These are phyloP conservation scores for Epichloe typhina DNA, from an alignment of 2,329 filamentous ascomycete genomes.

Conservation along the genomic window DNA sequence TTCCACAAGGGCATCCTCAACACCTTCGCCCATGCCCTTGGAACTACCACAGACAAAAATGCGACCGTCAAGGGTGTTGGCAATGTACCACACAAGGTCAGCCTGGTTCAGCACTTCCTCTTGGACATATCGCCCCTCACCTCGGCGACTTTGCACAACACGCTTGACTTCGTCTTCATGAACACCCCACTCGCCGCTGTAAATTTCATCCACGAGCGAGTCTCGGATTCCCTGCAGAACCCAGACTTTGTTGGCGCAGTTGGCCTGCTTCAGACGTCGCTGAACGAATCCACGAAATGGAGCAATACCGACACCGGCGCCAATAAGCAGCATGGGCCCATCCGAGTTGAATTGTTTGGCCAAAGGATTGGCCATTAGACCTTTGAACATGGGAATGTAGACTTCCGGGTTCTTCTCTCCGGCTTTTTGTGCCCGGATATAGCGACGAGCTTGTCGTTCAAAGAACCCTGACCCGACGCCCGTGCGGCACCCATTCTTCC, in stretches of 20 bases:
- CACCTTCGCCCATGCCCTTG: conserved; percentile 95
- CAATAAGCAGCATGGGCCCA: conserved; percentile 94
- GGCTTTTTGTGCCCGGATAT: conserved; percentile 52
- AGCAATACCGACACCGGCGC: conserved; percentile 90
- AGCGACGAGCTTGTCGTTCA: conserved; percentile 65
- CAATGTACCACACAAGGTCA: conserved; percentile 96
- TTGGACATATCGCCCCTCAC: conserved; percentile 84
- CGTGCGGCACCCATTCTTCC: conserved; percentile 57
- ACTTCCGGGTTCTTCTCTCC: conserved; percentile 48
- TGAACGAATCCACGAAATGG: conserved; percentile 97
- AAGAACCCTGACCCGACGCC: conserved; percentile 90
- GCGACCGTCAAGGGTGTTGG: conserved; percentile 89
- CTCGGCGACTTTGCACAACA: conserved; percentile 62
- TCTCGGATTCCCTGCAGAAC: conserved; percentile 91
- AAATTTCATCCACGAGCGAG: conserved; percentile 86
- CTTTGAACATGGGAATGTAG: conserved; percentile 92
- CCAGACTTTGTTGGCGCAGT: conserved; percentile 97
- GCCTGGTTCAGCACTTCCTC: conserved; percentile 86
- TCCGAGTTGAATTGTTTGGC: conserved; percentile 85
- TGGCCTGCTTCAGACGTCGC: conserved; percentile 82
- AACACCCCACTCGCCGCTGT: conserved; percentile 90
- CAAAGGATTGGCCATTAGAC: conserved; percentile 91
- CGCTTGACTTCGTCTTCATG: conserved; percentile 79
- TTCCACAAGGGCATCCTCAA: conserved; percentile 74
- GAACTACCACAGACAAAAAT: conserved; percentile 94